phyloP scores from a whole-genome alignment of 371 early-diverging fungal genomes.

The Quaeritorhiza haematococci region DNA sequence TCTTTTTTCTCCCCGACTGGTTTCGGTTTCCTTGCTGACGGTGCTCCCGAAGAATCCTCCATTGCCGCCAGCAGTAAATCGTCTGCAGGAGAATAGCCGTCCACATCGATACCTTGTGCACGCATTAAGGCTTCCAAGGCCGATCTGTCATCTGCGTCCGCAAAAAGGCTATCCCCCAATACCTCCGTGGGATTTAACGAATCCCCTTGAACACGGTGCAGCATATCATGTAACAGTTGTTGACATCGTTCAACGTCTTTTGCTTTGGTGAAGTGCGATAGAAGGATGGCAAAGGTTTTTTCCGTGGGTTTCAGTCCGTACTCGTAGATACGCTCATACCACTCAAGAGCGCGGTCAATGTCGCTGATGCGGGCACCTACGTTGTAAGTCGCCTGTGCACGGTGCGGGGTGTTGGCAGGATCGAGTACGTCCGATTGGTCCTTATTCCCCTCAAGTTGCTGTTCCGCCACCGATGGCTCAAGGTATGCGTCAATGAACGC shows the following conservation, averaged over 20 bases:
- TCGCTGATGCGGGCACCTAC: too few species aligned
- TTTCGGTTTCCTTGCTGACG: too few species aligned
- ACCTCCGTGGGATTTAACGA: too few species aligned
- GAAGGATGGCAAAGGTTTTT: slow-evolving; percentile 69
- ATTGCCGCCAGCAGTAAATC: slow-evolving; percentile 29
- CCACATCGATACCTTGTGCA: slow-evolving; percentile 12
- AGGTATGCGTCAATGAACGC: slow-evolving; percentile 73
- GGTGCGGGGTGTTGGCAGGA: not conserved
- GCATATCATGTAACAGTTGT: too few species aligned
- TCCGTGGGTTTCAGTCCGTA: slow-evolving; percentile 55
- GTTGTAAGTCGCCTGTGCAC: too few species aligned
- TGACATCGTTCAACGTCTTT: too few species aligned
- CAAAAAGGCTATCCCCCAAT: slow-evolving; percentile 36
- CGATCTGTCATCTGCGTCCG: slow-evolving; percentile 27
- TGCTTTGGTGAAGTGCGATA: not conserved
- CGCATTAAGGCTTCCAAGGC: slow-evolving; percentile 26
- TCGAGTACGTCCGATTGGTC: slow-evolving; percentile 10
- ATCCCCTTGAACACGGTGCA: too few species aligned
- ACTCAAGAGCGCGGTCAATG: slow-evolving; percentile 52
- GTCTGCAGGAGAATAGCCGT: slow-evolving; percentile 10
- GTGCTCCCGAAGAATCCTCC: slow-evolving; percentile 11
- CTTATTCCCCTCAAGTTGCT: slow-evolving; percentile 18
- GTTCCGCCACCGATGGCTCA: too few species aligned
- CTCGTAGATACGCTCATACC: slow-evolving; percentile 64
- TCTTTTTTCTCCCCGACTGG: not conserved